A percentile compares a stretch with the other conserved stretches of the same genome.
These are phyloP conservation scores for Cymodocea nodosa DNA, from an alignment of 116 monocot species.

Conservation along the genomic window DNA sequence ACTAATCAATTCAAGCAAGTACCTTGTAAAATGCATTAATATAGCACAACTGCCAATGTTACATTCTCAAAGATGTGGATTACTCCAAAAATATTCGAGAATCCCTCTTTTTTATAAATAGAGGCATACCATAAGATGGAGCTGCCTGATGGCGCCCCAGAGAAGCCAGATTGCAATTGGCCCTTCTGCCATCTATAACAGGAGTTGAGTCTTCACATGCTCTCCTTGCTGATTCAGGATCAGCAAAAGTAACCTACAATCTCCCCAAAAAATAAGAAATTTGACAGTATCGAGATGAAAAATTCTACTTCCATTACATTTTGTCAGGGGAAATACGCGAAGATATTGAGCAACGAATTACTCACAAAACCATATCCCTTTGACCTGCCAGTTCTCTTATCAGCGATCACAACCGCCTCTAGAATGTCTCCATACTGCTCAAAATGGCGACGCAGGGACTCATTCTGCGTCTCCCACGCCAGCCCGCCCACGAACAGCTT, in stretches of 20 bases:
- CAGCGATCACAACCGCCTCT: slow-evolving; percentile 25
- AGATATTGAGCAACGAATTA: too few species aligned
- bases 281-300: too few species aligned
- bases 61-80: too few species aligned
- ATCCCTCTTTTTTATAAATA: too few species aligned
- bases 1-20: too few species aligned
- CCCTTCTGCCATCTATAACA: slow-evolving; percentile 61
- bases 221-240: slow-evolving; percentile 55
- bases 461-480: slow-evolving; percentile 26
- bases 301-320: too few species aligned
- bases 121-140: slow-evolving; percentile 20
- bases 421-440: slow-evolving; percentile 30
- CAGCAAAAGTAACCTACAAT: slow-evolving; percentile 72
- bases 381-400: slow-evolving; percentile 22
- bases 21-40: too few species aligned
- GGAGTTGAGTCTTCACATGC: slow-evolving; percentile 66
- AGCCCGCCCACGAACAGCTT: slow-evolving; percentile 37
- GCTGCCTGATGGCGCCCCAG: slow-evolving; percentile 43
- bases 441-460: slow-evolving; percentile 23
- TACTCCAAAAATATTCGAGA: too few species aligned
- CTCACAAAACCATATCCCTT: slow-evolving; percentile 29
- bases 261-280: slow-evolving; percentile 14
- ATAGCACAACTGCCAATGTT: too few species aligned
- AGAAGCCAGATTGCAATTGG: slow-evolving; percentile 85
- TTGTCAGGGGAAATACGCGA: too few species aligned